Evolutionary conservation across 1,284 basidiomycete species (phyloP).

Genomic region (Phenoliferia sp.): DNA sequence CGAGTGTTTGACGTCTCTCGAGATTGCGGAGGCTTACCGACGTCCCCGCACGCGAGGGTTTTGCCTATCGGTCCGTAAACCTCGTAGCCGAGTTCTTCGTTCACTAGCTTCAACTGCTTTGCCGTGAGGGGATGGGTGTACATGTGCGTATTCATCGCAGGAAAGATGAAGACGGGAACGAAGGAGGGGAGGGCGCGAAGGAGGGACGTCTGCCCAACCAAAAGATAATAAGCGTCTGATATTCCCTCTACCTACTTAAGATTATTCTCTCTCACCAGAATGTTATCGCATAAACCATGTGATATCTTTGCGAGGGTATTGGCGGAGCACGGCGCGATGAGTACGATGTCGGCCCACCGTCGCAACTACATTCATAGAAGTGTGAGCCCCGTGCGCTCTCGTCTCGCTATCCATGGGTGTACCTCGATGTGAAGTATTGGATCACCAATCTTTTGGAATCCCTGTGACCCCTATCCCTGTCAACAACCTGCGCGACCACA

Average conservation of each 20-base stretch:
- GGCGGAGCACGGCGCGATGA: constrained; percentile 90
- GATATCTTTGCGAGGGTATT: constrained; percentile 93
- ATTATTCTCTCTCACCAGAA: constrained; percentile 75
- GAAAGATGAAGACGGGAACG: constrained; percentile 69
- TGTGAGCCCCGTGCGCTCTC: not conserved
- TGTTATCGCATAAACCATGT: constrained; percentile 81
- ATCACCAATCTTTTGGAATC: constrained; percentile 70
- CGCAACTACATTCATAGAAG: constrained; percentile 52
- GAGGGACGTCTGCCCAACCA: constrained; percentile 66
- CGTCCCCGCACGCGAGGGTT: constrained; percentile 83
- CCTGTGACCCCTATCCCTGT: constrained; percentile 42
- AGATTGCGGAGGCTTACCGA: constrained; percentile 53
- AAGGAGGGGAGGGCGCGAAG: constrained; percentile 72
- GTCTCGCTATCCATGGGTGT: constrained; percentile 5
- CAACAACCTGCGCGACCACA: not conserved
- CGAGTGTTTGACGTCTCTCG: not conserved
- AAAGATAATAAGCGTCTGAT: not conserved
- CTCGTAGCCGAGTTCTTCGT: constrained; percentile 68
- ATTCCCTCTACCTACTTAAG: constrained; percentile 9
- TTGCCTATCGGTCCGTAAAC: constrained; percentile 83
- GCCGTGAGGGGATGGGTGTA: constrained; percentile 89
- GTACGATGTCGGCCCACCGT: constrained; percentile 91
- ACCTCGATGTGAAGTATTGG: constrained; percentile 91
- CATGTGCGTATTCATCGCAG: constrained; percentile 99
- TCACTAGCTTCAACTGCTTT: constrained; percentile 66